Conservation (phyloP, 73 alveolate species). For the Effrenium voratum region DNA sequence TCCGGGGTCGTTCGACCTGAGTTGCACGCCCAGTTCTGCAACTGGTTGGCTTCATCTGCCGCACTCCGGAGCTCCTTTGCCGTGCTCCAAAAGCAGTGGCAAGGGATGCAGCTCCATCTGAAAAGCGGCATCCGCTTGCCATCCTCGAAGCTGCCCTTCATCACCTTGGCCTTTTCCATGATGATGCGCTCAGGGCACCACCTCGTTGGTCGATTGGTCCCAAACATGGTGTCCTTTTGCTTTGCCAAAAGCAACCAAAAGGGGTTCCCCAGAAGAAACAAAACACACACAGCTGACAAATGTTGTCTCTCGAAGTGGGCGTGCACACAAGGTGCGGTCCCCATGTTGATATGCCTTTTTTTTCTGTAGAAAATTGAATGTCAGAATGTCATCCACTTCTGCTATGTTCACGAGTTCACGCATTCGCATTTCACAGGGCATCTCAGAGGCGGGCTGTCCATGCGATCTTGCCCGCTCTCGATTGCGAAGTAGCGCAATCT, state of each 20-base stretch:
- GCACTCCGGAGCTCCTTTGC: slow-evolving; percentile 7
- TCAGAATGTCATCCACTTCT: too few species aligned
- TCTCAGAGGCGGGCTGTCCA: slow-evolving; percentile 6
- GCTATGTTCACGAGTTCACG: too few species aligned
- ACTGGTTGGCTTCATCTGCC: background rate
- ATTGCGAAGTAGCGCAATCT: slow-evolving; percentile 27
- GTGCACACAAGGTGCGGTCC: too few species aligned
- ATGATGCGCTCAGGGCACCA: slow-evolving; percentile 31
- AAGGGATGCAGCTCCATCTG: background rate
- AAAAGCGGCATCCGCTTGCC: background rate
- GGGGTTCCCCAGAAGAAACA: too few species aligned
- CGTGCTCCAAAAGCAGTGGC: background rate
- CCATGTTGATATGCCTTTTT: too few species aligned
- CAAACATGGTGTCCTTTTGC: too few species aligned
- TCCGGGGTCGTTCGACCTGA: too few species aligned
- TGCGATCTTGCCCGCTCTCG: slow-evolving; percentile 24
- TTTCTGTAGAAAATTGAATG: too few species aligned
- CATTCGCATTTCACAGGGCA: background rate
- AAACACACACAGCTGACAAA: too few species aligned
- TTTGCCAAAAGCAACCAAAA: too few species aligned
- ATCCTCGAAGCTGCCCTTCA: slow-evolving; percentile 29
- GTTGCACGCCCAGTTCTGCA: background rate
- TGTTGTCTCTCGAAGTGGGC: too few species aligned
- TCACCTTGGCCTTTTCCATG: slow-evolving; percentile 7
- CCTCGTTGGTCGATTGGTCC: too few species aligned